Evolutionary conservation across 2,329 filamentous ascomycete genomes (phyloP).

Genomic region (Sphaerulina musiva): DNA sequence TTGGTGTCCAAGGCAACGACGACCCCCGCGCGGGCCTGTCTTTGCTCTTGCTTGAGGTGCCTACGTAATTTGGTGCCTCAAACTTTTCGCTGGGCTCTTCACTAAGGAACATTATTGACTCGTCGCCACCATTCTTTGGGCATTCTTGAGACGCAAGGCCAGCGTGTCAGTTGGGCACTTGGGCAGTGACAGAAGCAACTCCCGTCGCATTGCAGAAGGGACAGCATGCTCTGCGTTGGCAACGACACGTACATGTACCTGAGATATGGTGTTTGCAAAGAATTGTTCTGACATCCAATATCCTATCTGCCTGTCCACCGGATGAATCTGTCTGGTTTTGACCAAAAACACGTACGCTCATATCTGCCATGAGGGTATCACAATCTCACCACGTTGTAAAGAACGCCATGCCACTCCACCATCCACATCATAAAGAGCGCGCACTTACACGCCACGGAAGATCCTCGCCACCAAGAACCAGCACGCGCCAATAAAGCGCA

Average conservation of each 20-base stretch:
- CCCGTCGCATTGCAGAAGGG: no score
- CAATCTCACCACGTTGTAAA: background rate
- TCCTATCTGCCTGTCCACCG: background rate
- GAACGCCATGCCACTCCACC: slow-evolving; percentile 9
- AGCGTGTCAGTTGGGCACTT: no score
- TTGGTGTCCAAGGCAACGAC: background rate
- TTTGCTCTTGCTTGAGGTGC: background rate
- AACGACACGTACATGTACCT: background rate
- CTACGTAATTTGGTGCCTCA: background rate
- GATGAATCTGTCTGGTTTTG: background rate
- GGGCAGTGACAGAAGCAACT: no score
- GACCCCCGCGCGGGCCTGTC: background rate
- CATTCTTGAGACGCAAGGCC: no score
- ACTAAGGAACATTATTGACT: background rate
- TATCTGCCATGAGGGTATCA: slow-evolving; percentile 16
- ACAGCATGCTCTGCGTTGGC: background rate
- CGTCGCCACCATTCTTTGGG: no score
- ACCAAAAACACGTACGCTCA: slow-evolving; percentile 4
- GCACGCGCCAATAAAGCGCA: slow-evolving; percentile 79
- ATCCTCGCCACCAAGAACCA: slow-evolving; percentile 89
- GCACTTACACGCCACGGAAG: slow-evolving; percentile 53
- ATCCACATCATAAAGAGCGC: slow-evolving; percentile 1
- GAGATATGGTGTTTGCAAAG: background rate
- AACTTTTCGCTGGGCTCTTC: background rate
- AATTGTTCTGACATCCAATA: background rate